phyloP scores from a whole-genome alignment of 257 asterid genomes.

The Solanum pimpinellifolium region DNA sequence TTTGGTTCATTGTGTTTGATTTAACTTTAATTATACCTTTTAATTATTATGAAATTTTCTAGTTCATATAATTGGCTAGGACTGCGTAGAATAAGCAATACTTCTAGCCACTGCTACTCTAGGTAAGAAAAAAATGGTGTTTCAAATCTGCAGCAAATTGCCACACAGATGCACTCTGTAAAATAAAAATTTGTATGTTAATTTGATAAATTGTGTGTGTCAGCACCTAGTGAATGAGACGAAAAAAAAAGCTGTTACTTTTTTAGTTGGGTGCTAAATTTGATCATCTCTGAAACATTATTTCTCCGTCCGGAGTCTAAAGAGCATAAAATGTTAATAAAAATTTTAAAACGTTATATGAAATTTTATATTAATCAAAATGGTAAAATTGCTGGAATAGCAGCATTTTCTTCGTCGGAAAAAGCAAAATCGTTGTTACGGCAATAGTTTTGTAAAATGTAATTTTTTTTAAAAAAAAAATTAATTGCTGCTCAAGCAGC shows the following conservation, averaged over 20 bases:
- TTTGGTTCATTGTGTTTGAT: neutral
- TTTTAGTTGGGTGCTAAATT: neutral
- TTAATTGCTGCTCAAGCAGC: too few relatives aligned
- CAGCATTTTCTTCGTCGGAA: fast-evolving
- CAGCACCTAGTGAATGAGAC: neutral
- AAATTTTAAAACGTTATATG: too few relatives aligned
- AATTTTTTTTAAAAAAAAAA: too few relatives aligned
- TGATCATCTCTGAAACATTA: neutral
- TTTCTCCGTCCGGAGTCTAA: neutral
- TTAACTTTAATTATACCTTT: too few relatives aligned
- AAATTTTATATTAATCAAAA: too few relatives aligned
- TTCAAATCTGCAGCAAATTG: neutral
- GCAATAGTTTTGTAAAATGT: too few relatives aligned
- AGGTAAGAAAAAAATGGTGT: neutral
- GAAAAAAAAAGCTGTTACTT: too few relatives aligned
- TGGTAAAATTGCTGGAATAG: too few relatives aligned
- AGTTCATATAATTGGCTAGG: neutral
- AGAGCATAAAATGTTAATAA: too few relatives aligned
- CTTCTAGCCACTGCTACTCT: neutral
- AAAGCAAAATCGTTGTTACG: too few relatives aligned
- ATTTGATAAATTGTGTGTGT: neutral
- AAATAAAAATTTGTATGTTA: neutral
- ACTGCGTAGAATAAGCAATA: neutral
- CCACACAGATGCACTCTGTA: neutral
- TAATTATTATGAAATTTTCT: too few relatives aligned